These are phyloP conservation scores for Malus hybrid DNA, from an alignment of 331 rosid species.

Conservation along the genomic window DNA sequence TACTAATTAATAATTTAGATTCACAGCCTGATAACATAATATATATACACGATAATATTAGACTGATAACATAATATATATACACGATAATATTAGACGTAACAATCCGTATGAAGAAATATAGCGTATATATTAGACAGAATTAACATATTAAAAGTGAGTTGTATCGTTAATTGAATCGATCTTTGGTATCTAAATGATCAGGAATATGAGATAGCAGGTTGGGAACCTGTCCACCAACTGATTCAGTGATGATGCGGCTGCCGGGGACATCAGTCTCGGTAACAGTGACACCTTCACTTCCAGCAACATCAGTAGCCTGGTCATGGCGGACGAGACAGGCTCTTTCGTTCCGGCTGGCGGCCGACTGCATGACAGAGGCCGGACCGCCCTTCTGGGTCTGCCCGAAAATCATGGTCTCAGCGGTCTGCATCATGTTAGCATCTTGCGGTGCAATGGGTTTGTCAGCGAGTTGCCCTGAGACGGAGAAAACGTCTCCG, in stretches of 20 bases:
- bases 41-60: too few relatives aligned
- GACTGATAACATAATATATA: too few relatives aligned
- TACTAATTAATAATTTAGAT: too few relatives aligned
- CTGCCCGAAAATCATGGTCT: constrained; percentile 43
- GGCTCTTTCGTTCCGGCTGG: constrained; percentile 43
- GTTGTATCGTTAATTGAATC: not conserved
- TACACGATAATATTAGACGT: not conserved
- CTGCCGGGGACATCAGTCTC: constrained; percentile 47
- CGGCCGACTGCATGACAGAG: constrained; percentile 57
- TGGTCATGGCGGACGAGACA: constrained; percentile 42
- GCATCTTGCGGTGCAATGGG: constrained; percentile 65
- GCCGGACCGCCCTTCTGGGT: constrained; percentile 57
- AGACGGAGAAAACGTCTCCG: constrained; percentile 54
- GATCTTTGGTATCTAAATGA: not conserved
- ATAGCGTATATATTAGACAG: not conserved
- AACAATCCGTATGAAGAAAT: not conserved
- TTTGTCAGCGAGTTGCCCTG: constrained; percentile 47
- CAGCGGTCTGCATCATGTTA: constrained; percentile 71
- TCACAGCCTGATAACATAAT: too few relatives aligned
- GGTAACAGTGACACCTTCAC: constrained; percentile 44
- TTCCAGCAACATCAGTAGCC: constrained; percentile 33
- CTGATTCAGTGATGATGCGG: constrained; percentile 55
- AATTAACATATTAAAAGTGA: not conserved
- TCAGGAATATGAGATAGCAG: not conserved
- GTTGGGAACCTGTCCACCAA: constrained; percentile 55